Base-by-base conservation (phyloP, 768 basidiomycete species). In the Chalciporus sphaerocephalus region DNA sequence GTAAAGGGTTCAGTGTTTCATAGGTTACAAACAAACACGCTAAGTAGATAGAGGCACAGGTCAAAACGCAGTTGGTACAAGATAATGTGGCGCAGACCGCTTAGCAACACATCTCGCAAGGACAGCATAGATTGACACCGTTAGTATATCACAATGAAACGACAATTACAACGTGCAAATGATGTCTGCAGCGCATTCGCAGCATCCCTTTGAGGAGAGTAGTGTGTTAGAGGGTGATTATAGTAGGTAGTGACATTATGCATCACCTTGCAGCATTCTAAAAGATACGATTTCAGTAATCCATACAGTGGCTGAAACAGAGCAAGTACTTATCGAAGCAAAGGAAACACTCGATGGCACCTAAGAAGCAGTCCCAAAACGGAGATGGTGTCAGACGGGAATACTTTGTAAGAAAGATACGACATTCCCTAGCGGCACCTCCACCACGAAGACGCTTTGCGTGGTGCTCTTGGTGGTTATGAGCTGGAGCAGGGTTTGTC, bases 61-160 rank as follows among this genome's bases (percentile, higher is more conserved):
- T 12, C 20, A 27, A 9, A 15, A 18, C 21, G 34, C 6, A 9
- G 18, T 36, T 30, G 11, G 12, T 51, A 55, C 51, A 58, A 20
- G 0, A 30, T 24, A 21, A 1, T 25, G 34, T 18, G 24, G 11
- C 16, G 28, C n/a, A n/a, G 11, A 4, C 6, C 33, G 44, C 37
- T 70, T 70, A 83, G 61, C 83, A 86, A 62, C 79, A 81, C 78
- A 86, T 78, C 69, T 87, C 85, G 71, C 85, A 87, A 8, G 85
- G 85, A 73, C 84, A 87, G 66, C 85, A 85, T 87, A 51, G 6
- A 42, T 8, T 36, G 18, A 22, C 3, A n/a, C 13, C 7, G 7
- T 52, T 35, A 60, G 50, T 3, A 40, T 15, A 9, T 16, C 44
- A 40, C 25, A n/a, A 24, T 1, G 4, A 11, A 34, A 16, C 5